These are phyloP conservation scores for Monosporascus cannonballus DNA, from an alignment of 2,329 filamentous ascomycete species.

Conservation along the genomic window DNA sequence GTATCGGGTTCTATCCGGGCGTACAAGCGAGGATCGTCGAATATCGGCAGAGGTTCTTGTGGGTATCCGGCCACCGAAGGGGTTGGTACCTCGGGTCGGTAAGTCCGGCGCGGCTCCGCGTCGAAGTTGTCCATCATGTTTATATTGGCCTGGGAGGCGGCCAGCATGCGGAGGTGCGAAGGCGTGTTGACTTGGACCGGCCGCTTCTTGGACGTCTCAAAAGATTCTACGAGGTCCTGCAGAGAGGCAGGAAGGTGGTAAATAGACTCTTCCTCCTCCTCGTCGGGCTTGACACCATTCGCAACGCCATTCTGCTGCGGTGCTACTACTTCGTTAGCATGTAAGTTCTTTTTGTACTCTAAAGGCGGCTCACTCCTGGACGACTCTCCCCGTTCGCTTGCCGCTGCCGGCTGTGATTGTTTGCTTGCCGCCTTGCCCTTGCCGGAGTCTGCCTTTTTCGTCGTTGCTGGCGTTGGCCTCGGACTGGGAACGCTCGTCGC, in stretches of 20 bases:
- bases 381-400: conserved; percentile 33
- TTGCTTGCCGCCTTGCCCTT: conserved; percentile 40
- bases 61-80: conserved; percentile 77
- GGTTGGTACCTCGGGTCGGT: conserved; percentile 76
- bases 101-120: conserved; percentile 74
- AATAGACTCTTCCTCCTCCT: conserved; percentile 60
- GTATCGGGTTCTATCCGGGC: conserved; percentile 89
- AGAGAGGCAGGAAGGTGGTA: conserved; percentile 88
- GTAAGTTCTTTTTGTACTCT: background rate
- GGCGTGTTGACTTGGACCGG: conserved; percentile 55
- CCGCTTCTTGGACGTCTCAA: conserved; percentile 74
- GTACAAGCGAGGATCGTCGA: conserved; percentile 87
- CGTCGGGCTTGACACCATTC: conserved; percentile 44
- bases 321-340: conserved; percentile 20
- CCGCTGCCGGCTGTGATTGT: background rate
- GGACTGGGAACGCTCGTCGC: conserved; percentile 19
- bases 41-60: conserved; percentile 83
- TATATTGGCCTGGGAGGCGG: conserved; percentile 60
- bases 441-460: conserved; percentile 25
- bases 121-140: conserved; percentile 68
- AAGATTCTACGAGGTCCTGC: conserved; percentile 85
- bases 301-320: conserved; percentile 44
- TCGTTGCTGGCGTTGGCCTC: conserved; percentile 17
- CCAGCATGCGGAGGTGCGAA: conserved; percentile 67
- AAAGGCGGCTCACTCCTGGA: conserved; percentile 35